Conservation (phyloP, 768 basidiomycete genomes). For the Plicaturopsis crispa region DNA sequence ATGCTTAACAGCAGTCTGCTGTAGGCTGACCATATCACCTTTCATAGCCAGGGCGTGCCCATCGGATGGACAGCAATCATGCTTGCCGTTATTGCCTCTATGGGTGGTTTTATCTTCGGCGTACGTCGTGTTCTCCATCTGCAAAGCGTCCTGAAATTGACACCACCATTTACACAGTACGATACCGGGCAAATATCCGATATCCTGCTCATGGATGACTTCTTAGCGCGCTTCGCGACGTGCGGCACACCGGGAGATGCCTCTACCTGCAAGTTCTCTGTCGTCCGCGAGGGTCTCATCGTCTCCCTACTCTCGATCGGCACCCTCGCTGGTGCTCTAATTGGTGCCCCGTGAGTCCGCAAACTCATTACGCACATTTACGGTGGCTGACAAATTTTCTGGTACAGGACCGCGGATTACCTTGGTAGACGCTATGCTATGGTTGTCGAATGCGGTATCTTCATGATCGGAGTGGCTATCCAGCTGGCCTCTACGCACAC, state of each 20-base stretch:
- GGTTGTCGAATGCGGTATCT: conserved; percentile 48
- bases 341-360: conserved; percentile 49
- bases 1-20: background rate
- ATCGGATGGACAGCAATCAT: conserved; percentile 57
- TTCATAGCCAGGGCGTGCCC: conserved; percentile 46
- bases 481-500: conserved; percentile 40
- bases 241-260: conserved; percentile 33
- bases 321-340: conserved; percentile 53
- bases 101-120: conserved; percentile 65
- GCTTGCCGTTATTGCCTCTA: conserved; percentile 59
- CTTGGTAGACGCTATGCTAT: conserved; percentile 64
- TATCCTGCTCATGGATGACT: conserved; percentile 68
- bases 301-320: conserved; percentile 69
- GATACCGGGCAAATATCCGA: conserved; percentile 77
- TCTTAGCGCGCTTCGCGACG: conserved; percentile 52
- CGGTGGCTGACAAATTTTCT: too few relatives aligned
- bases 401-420: conserved; percentile 54
- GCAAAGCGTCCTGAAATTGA: conserved; percentile 13
- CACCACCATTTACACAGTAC: conserved; percentile 27
- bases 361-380: too few relatives aligned
- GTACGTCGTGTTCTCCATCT: conserved; percentile 17
- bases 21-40: background rate
- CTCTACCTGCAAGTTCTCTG: conserved; percentile 43
- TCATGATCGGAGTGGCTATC: conserved; percentile 54
- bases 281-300: conserved; percentile 56